phyloP scores from a whole-genome alignment of 2,329 filamentous ascomycete species.

The Penicillium janthinellum region DNA sequence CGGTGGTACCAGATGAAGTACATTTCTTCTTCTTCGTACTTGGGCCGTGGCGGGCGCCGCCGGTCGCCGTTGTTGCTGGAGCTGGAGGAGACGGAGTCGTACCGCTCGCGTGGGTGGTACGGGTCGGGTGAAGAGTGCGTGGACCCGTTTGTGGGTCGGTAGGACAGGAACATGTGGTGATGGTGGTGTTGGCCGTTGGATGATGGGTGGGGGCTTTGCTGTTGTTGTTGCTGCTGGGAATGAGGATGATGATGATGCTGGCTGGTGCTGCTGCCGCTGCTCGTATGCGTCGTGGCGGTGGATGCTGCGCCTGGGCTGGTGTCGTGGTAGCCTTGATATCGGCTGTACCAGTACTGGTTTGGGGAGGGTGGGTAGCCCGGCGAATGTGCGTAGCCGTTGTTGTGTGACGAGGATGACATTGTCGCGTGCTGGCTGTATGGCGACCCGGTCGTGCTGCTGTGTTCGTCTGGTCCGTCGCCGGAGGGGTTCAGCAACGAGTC shows the following conservation, averaged over 20 bases:
- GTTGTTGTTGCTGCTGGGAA: neutral
- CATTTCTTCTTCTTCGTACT: conserved; percentile 51
- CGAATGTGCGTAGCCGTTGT: conserved; percentile 26
- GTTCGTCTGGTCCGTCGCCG: conserved; percentile 12
- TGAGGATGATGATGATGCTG: conserved; percentile 1
- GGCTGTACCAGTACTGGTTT: conserved; percentile 30
- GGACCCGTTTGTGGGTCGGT: conserved; percentile 29
- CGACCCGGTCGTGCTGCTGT: conserved; percentile 17
- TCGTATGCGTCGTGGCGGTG: conserved; percentile 21
- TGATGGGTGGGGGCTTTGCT: neutral
- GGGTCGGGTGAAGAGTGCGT: conserved; percentile 39
- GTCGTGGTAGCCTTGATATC: conserved; percentile 27
- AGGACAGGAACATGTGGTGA: conserved; percentile 31
- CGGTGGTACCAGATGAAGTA: conserved; percentile 55
- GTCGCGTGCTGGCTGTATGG: conserved; percentile 22
- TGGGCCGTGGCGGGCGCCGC: conserved; percentile 47
- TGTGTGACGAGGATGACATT: conserved; percentile 17
- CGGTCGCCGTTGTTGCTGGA: conserved; percentile 40
- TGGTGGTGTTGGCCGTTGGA: conserved; percentile 25
- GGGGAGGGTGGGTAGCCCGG: conserved; percentile 35
- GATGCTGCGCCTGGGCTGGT: conserved; percentile 21
- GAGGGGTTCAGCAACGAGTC: conserved; percentile 36
- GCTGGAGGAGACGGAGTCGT: conserved; percentile 45
- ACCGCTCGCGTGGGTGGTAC: conserved; percentile 42
- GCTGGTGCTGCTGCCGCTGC: conserved; percentile 16